Evolutionary conservation across 768 basidiomycete species (phyloP), one percentile per base, ranked within the genome.

Genomic region (Kwoniella mangroviensis): DNA sequence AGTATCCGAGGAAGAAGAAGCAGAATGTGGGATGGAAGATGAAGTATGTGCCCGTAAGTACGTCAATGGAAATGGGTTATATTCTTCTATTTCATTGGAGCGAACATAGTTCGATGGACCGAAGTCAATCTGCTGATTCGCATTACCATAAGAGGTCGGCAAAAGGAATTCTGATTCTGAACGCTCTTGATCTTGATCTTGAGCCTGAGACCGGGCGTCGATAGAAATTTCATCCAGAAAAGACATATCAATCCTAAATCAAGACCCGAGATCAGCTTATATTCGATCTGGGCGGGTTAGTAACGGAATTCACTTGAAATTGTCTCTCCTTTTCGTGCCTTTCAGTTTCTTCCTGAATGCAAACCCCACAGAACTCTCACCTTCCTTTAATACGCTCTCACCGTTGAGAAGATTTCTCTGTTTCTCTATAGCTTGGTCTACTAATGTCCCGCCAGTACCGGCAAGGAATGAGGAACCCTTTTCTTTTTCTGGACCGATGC

Each of bases 181-280:
- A 49, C 19, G 21, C n/a, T 54, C 53, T 51, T 21, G 15, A 5
- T 24, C n/a, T 21, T 19, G 19, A n/a, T 21, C 3, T 22, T 24
- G 12, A 12, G 15, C 28, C 26, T 26, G 56, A 57, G 26, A 15
- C 7, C 24, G 63, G 12, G 13, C 54, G 28, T 45, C 65, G 19
- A 66, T 59, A 1, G 56, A 59, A 12, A 66, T 56, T 7, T 66
- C 56, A n/a, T 66, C 65, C 4, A 66, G 43, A 58, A 66, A 66
- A 4, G 54, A 49, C 65, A 66, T 58, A 40, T 66, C 65, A 42
- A 58, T 42, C 24, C 65, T 66, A 34, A 19, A 34, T 34, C 34
- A 34, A 7, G 9, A 5, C 34, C 34, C 34, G 34, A 34, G 34
- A 43, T 49, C 45, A 22, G 28, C 19, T 63, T 49, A 34, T 6